Evolutionary conservation across 2,329 filamentous ascomycete species (phyloP), one percentile per base, ranked within the genome.

Genomic region (Ophidiomyces ophidiicola): DNA sequence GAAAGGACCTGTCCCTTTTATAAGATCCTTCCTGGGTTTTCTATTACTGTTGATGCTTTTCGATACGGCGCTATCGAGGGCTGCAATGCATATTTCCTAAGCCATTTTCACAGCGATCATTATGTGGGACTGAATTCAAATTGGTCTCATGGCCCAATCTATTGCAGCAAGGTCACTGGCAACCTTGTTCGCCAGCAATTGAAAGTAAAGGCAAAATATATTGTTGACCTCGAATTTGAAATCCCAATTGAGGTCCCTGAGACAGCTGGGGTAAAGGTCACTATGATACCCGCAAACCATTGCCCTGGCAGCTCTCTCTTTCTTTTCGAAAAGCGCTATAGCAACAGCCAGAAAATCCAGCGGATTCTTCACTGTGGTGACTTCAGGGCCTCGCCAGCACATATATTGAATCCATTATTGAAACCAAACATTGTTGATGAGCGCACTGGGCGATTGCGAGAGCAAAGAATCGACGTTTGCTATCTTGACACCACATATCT

Each of bases 401-500:
- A 98, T 53, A 67, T 94, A 5, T 68, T 73, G 28, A 90, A 98
- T 60, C 81, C 85, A 1, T 69, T 90, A 0, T 67, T 98, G 3
- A 77, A 76, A 47, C 85, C 90, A 0, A 76, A 92, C 17, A 67
- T 78, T 0, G 51, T 79, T 11, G 82, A 94, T 50, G 66, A 71
- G 2, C 64, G 82, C 6, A 78, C 76, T 0, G 82, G 84, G 1
- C 82, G 81, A 56, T 66, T 65, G 1, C 77, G 69, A 43, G 81
- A 90, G 53, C 90, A 96, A 55, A 84, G 80, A 52, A 86, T 98
- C 39, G 88, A 98, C 53, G 77, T 88, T 19, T 96, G 90, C 63
- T 98, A 98, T 56, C 75, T 98, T 6, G 90, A 98, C 56, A 98
- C 90, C 0, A 98, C 90, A 0, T 98, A 98, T 56, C 71, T 98